These are phyloP conservation scores for Hippophae gyantsensis DNA, from an alignment of 306 rosid species.

Conservation along the genomic window DNA sequence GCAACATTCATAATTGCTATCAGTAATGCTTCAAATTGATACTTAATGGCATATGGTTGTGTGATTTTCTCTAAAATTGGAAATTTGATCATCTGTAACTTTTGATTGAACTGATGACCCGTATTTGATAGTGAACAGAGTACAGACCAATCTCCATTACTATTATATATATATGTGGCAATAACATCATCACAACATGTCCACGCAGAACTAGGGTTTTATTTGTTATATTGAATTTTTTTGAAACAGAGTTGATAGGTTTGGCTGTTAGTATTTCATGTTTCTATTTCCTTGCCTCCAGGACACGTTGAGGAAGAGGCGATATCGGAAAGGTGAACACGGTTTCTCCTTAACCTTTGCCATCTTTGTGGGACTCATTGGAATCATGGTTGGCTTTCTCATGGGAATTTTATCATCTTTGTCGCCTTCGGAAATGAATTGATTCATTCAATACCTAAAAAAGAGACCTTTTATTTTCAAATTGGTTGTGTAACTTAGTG, in stretches of 20 bases:
- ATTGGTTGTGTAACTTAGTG: slow-evolving; percentile 19
- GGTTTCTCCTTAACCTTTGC: slow-evolving; percentile 74
- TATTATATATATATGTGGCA: neutral
- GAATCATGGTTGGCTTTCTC: slow-evolving; percentile 73
- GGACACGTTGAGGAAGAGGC: slow-evolving; percentile 66
- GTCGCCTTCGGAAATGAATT: slow-evolving; percentile 44
- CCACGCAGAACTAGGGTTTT: no score
- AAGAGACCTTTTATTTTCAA: slow-evolving; percentile 4
- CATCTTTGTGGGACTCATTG: slow-evolving; percentile 63
- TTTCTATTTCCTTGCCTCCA: slow-evolving; percentile 15
- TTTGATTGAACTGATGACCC: no score
- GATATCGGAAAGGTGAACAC: slow-evolving; percentile 42
- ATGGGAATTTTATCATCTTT: slow-evolving; percentile 58
- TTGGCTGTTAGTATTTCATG: no score
- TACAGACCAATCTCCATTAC: neutral
- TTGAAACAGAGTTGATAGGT: no score
- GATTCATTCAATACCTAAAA: slow-evolving; percentile 7
- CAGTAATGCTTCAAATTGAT: no score
- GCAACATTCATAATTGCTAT: no score
- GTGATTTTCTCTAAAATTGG: neutral
- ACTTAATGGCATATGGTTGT: neutral
- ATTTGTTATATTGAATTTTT: no score
- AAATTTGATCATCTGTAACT: neutral
- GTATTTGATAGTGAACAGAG: no score
- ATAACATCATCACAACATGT: no score